Evolutionary conservation across 164 flowering plant species (phyloP).

Genomic region (Magnolia sinica): DNA sequence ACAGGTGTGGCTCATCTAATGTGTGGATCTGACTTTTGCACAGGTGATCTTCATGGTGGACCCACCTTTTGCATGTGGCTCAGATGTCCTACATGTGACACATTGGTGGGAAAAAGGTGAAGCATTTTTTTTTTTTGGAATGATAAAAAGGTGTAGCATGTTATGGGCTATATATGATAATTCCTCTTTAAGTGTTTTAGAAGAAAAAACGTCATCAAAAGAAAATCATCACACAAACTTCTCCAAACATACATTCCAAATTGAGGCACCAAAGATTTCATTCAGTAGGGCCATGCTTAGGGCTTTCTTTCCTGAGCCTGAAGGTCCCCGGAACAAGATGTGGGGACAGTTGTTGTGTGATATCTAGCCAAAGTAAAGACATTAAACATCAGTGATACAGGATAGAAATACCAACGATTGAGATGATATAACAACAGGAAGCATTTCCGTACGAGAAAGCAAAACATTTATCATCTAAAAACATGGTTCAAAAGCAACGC

Average conservation of each 20-base stretch:
- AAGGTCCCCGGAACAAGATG: slow-evolving; percentile 64
- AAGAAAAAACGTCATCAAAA: not conserved
- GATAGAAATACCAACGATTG: not conserved
- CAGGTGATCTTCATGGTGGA: not conserved
- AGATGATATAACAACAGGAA: not conserved
- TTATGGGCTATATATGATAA: not conserved
- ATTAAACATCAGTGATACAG: not conserved
- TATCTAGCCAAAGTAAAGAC: slow-evolving; percentile 29
- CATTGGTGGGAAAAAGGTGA: not conserved
- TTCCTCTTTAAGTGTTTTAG: not conserved
- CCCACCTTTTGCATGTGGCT: not conserved
- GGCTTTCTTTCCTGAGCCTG: slow-evolving; percentile 68
- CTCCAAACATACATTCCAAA: slow-evolving; percentile 48
- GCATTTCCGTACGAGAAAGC: not conserved
- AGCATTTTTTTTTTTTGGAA: too few relatives aligned
- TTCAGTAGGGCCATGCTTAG: slow-evolving; percentile 52
- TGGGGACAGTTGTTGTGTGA: slow-evolving; percentile 44
- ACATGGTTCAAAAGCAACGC: not conserved
- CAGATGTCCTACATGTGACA: not conserved
- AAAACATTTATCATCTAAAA: not conserved
- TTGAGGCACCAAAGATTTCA: slow-evolving; percentile 58
- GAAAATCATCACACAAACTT: not conserved
- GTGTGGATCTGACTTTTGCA: not conserved
- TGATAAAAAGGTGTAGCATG: not conserved
- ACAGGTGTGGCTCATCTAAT: not conserved